Conservation (phyloP, 768 basidiomycete genomes). For the Lactifluus piperatus region DNA sequence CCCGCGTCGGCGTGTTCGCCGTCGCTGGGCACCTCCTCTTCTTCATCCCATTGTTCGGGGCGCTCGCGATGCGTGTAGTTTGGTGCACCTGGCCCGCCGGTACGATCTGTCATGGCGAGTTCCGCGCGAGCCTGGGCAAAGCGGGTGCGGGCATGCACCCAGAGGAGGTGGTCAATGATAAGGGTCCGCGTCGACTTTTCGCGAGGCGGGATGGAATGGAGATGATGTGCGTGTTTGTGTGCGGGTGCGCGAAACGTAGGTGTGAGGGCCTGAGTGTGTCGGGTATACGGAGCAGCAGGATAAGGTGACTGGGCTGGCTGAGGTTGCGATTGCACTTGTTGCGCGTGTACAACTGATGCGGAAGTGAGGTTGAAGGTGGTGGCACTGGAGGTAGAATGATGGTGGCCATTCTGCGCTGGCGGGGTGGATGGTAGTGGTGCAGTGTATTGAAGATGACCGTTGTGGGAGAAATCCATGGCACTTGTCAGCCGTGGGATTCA, state of each 20-base stretch:
- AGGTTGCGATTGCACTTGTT: not conserved
- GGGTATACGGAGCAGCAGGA: not conserved
- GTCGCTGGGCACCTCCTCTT: slow-evolving; percentile 56
- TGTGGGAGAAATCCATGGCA: not conserved
- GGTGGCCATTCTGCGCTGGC: not conserved
- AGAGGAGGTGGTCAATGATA: slow-evolving; percentile 82
- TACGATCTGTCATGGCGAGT: slow-evolving; percentile 77
- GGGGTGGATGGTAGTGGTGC: not conserved
- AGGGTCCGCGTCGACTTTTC: slow-evolving; percentile 86
- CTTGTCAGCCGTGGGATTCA: too few relatives aligned
- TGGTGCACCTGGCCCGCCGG: slow-evolving; percentile 53
- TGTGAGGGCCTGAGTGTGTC: not conserved
- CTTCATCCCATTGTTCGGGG: slow-evolving; percentile 71
- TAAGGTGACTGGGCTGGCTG: not conserved
- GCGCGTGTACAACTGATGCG: not conserved
- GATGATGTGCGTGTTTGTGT: slow-evolving; percentile 81
- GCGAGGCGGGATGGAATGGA: slow-evolving; percentile 77
- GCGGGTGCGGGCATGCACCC: slow-evolving; percentile 73
- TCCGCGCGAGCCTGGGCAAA: slow-evolving; percentile 81
- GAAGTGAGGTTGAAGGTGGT: not conserved
- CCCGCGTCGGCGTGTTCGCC: slow-evolving; percentile 42
- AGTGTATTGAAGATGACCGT: not conserved
- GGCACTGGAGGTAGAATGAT: not conserved
- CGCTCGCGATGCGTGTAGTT: slow-evolving; percentile 57
- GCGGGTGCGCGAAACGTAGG: slow-evolving; percentile 58